Conservation (phyloP, 129 eudicot species). For the Dittrichia graveolens region DNA sequence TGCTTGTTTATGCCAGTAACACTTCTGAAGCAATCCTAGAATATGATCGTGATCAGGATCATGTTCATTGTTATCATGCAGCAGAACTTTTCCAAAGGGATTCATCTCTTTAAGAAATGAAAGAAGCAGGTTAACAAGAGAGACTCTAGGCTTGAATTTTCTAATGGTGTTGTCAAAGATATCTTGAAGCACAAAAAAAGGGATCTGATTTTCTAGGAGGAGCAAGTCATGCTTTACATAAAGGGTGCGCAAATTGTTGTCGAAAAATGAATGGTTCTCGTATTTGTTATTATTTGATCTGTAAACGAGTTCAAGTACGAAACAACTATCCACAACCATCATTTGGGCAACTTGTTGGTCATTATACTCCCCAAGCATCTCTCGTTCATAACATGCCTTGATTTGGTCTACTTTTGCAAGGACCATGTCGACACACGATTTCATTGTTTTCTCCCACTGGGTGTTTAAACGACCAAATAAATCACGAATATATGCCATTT, state of each 20-base stretch:
- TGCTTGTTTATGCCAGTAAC: not conserved
- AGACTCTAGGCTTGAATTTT: not conserved
- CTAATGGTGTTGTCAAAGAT: constrained; percentile 3
- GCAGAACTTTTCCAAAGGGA: not conserved
- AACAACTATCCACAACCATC: constrained; percentile 28
- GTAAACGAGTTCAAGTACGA: constrained; percentile 12
- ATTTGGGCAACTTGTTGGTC: constrained; percentile 8
- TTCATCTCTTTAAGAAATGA: not conserved
- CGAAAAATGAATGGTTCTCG: not conserved
- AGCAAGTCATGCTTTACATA: constrained; percentile 6
- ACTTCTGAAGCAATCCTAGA: constrained; percentile 11
- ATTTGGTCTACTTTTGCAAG: not conserved
- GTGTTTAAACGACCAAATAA: not conserved
- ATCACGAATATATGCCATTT: not conserved
- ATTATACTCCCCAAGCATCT: not conserved
- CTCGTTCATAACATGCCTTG: not conserved
- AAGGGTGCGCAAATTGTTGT: not conserved
- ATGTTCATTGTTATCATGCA: not conserved
- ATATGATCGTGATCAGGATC: not conserved
- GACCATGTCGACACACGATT: constrained; percentile 1
- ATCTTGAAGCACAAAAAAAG: constrained; percentile 8
- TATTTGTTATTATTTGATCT: not conserved
- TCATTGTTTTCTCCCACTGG: not conserved
- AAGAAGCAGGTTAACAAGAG: not conserved
- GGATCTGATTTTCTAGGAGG: constrained; percentile 25